phyloP scores from a whole-genome alignment of 179 eudicot species.

The Beta macrorhiza region DNA sequence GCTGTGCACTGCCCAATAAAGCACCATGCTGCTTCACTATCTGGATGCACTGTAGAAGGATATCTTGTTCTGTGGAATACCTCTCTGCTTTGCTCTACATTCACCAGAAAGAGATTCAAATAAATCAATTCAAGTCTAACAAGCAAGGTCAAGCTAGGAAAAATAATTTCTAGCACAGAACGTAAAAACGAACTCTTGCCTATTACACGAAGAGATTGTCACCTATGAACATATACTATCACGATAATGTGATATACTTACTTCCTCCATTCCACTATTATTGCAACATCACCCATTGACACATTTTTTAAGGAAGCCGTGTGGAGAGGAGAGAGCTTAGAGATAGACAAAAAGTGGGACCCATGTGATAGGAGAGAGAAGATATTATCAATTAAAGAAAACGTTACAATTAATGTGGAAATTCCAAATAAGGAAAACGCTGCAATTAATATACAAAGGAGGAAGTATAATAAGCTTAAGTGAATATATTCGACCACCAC shows the following conservation, averaged over 20 bases:
- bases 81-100: constrained; percentile 64
- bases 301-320: too few species aligned
- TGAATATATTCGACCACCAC: not conserved
- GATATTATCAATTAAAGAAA: too few species aligned
- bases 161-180: not conserved
- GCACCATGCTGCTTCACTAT: constrained; percentile 83
- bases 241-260: too few species aligned
- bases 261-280: too few species aligned
- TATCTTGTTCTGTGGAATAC: constrained; percentile 62
- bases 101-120: constrained; percentile 14
- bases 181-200: not conserved
- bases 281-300: too few species aligned
- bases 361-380: too few species aligned
- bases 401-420: too few species aligned
- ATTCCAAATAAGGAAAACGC: too few species aligned
- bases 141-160: not conserved
- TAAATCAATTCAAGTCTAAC: not conserved
- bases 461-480: not conserved
- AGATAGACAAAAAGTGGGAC: too few species aligned
- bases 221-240: not conserved
- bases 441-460: too few species aligned
- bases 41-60: constrained; percentile 60
- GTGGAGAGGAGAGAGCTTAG: too few species aligned
- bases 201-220: not conserved
- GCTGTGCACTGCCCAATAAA: constrained; percentile 46